Evolutionary conservation across 257 asterid species (phyloP), one percentile per base, ranked within the genome.

Genomic region (Verbena officinalis): DNA sequence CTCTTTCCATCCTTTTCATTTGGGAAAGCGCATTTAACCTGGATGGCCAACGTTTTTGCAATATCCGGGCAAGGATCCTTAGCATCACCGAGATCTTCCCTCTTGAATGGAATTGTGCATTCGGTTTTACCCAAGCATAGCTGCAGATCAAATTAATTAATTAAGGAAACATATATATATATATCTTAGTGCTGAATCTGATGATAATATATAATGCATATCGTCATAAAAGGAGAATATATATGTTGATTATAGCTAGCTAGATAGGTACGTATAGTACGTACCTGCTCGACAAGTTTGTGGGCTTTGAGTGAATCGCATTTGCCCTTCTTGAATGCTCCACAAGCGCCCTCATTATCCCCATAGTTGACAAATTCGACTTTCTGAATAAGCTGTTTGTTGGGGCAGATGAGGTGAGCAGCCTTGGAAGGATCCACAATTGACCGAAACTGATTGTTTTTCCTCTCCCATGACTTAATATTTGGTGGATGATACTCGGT

Each of bases 281-380:
- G 27, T 59, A 62, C 90, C 90, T 80, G 59, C 67, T 84, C 80
- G 3, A 70, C 93, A 4, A 82, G 9, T 53, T 68, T 61, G 7
- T 62, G 70, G 39, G 76, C 70, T 3, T 75, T 71, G 0, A 70
- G 42, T 4, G 95, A 78, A 6, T 69, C 74, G 68, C 99, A 94
- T 7, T 74, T 76, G 0, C 99, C 95, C 0, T 20, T 44, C 0
- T 2, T 1, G 17, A 80, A 83, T n/a, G 62, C 31, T 3, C 99
- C 99, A 5, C 99, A 94, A 6, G 83, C 88, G 15, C 96, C 97
- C 1, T 72, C 82, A 3, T 79, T 69, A 33, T 80, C 69, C 0
- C 99, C 97, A 39, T 75, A 94, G 42, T 84, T 80, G 0, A 81
- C 97, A 17, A 84, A 88, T 19, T 88, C 95, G 2, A 94, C 78